Evolutionary conservation across 228 moss, liverwort and hornwort species (phyloP), one percentile per base, ranked within the genome.

Genomic region (Sphagnum fallax): DNA sequence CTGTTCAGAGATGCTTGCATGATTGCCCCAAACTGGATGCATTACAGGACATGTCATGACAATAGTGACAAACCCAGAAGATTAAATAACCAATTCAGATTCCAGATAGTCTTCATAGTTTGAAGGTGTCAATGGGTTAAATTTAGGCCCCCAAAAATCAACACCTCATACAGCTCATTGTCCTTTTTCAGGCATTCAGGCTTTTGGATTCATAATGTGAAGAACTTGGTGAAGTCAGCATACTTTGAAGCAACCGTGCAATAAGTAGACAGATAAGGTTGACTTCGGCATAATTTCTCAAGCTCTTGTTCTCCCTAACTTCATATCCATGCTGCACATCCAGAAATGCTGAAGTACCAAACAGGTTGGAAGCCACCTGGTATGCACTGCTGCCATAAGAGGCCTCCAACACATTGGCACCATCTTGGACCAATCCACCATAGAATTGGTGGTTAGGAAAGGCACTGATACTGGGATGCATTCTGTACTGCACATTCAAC

Each of bases 251-350:
- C n/a, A 72, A 52, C 10, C 62, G 71, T n/a, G 71, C 71, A 62
- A 93, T 81, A 73, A 91, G 77, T 61, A 81, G 77, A 18, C 82
- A 72, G 67, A 89, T 89, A 53, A 94, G 76, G 61, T 91, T 86
- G 49, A 90, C 92, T 83, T 98, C 94, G 48, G 91, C 88, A 68
- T 82, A 66, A 65, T 93, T 98, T 65, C 68, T 81, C 69, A 71
- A 84, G 68, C 80, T 80, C 65, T 64, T 83, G 49, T 65, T 75
- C 76, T 80, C 80, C 73, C 79, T 85, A 65, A 84, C 73, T 48
- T 82, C 79, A 51, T 67, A 76, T 66, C 82, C 78, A 71, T 89
- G 79, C 60, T 73, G 71, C 55, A 98, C 64, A 69, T 91, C 76
- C 70, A 88, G 72, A 65, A 85, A 88, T 60, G 82, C 82, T 72